Evolutionary conservation across 1,139 yeast species (phyloP).

Genomic region (Eremothecium coryli): DNA sequence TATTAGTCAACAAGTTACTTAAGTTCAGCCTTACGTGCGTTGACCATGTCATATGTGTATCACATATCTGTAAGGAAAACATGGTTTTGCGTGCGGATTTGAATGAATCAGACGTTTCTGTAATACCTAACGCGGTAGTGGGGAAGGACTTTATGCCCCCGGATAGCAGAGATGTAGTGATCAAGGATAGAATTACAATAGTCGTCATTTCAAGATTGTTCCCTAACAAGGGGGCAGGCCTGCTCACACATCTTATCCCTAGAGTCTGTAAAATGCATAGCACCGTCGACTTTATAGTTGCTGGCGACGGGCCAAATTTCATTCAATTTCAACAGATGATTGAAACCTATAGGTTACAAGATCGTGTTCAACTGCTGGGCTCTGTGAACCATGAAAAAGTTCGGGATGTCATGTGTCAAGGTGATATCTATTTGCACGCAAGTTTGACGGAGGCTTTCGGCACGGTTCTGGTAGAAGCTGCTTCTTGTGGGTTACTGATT

Average conservation of each 20-base stretch:
- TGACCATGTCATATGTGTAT: conserved; percentile 90
- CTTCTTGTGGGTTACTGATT: conserved; percentile 86
- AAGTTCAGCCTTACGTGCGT: conserved; percentile 80
- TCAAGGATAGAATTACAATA: conserved; percentile 47
- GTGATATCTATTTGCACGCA: conserved; percentile 90
- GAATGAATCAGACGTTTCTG: conserved; percentile 72
- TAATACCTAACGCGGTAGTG: conserved; percentile 93
- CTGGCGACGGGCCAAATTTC: conserved; percentile 96
- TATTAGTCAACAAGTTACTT: conserved; percentile 75
- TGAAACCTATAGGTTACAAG: conserved; percentile 77
- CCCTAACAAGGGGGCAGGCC: conserved; percentile 95
- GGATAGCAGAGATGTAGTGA: conserved; percentile 6
- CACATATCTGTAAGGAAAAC: conserved; percentile 94
- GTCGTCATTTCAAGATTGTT: conserved; percentile 86
- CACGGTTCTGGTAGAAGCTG: conserved; percentile 94
- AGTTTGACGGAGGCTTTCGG: conserved; percentile 97
- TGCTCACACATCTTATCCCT: conserved; percentile 80
- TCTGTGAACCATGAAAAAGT: conserved; percentile 89
- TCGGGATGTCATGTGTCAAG: conserved; percentile 83
- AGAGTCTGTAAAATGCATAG: conserved; percentile 58
- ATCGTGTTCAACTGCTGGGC: conserved; percentile 77
- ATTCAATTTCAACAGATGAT: conserved; percentile 93
- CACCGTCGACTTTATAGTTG: conserved; percentile 70
- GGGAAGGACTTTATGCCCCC: conserved; percentile 70
- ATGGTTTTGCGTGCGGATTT: conserved; percentile 80